Evolutionary conservation across 495 filamentous ascomycete genomes (phyloP), one percentile per base, ranked within the genome.

Genomic region (Tuber umbilicatum): DNA sequence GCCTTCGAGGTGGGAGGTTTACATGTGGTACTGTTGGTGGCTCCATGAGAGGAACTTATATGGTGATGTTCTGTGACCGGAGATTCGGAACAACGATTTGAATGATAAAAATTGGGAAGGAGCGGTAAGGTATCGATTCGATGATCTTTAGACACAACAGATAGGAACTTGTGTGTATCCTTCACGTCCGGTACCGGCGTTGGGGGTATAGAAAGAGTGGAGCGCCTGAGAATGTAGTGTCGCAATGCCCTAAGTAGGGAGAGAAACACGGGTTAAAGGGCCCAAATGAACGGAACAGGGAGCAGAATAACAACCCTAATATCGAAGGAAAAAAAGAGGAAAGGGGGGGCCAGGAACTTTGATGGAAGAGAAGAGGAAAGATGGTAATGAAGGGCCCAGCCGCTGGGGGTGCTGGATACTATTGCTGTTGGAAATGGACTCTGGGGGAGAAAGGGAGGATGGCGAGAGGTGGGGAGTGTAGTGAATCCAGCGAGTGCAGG

Each of bases 11-110:
- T 60, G 64, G 75, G 45, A 69, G 76, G 64, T 79, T 79, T 78
- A 79, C 77, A 79, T 79, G 72, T 72, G 77, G 77, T 79, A 50
- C 72, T 74, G 77, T 79, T 72, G 77, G 77, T 31, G 77, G 77
- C 64, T 79, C 77, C 77, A 79, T 79, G 72, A 69, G 69, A 72
- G 19, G 23, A 31, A 27, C 5, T 27, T 64, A 17, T 35, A 64
- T 35, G 27, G 35, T 14, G 55, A 35, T 17, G 27, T 19, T 35
- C 31, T 35, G 31, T 64, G 55, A 35, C 55, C 27, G 55, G 55
- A 19, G 55, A 17, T 64, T 35, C 3, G 55, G 27, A 31, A 27
- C 27, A 64, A 12, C 31, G 55, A 31, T 31, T 17, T 19, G 55
- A 17, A 64, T 35, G 19, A 64, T n/a, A 64, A 64, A 35, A 27